Evolutionary conservation across 2,329 filamentous ascomycete genomes (phyloP).

Genomic region (Ilyonectria robusta): DNA sequence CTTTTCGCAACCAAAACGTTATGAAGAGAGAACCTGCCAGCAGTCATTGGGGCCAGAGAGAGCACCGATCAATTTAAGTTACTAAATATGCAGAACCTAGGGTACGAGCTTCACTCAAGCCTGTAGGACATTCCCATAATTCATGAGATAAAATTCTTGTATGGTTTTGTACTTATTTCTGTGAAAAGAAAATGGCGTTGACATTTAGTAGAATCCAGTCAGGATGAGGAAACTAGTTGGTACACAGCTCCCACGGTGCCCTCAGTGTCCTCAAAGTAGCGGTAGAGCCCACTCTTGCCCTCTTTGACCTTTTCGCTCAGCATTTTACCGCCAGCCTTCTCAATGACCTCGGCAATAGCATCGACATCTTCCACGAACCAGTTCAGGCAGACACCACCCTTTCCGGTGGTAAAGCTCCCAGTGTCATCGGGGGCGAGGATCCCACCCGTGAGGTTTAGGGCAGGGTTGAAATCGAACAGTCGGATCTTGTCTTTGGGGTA

Average conservation of each 20-base stretch:
- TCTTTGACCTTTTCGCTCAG: constrained; percentile 47
- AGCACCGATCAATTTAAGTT: too few relatives aligned
- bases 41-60: too few relatives aligned
- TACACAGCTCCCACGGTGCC: constrained; percentile 51
- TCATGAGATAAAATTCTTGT: too few relatives aligned
- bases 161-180: too few relatives aligned
- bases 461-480: constrained; percentile 51
- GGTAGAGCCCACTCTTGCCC: constrained; percentile 45
- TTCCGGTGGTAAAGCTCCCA: constrained; percentile 43
- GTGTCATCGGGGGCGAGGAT: constrained; percentile 46
- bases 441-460: constrained; percentile 47
- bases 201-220: neutral
- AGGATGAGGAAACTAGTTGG: constrained; percentile 38
- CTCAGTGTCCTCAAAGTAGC: constrained; percentile 52
- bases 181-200: too few relatives aligned
- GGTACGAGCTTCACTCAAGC: too few relatives aligned
- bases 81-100: too few relatives aligned
- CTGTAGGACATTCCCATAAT: too few relatives aligned
- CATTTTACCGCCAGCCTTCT: constrained; percentile 49
- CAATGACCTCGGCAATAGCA: constrained; percentile 40
- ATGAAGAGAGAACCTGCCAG: too few relatives aligned
- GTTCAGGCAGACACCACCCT: constrained; percentile 46
- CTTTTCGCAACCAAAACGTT: too few relatives aligned
- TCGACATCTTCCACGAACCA: constrained; percentile 53
- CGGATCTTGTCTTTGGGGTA: constrained; percentile 32